Evolutionary conservation across 2,329 filamentous ascomycete genomes (phyloP).

Genomic region (Diaporthe destruens): DNA sequence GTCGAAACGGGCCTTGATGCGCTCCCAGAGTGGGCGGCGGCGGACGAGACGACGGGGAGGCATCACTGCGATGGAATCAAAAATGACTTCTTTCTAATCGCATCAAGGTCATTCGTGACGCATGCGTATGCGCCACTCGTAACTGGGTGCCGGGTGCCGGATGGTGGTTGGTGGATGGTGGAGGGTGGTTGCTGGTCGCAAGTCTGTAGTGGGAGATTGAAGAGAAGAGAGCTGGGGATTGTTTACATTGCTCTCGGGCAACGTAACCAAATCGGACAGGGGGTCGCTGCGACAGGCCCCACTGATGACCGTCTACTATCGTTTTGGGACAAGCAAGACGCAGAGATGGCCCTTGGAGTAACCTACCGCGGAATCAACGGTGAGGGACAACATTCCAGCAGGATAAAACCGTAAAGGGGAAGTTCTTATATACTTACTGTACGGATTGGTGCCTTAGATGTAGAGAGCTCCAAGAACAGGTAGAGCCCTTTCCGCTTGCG

Average conservation of each 20-base stretch:
- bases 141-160: neutral
- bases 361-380: neutral
- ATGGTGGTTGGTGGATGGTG: neutral
- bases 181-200: conserved; percentile 1
- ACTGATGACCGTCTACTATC: neutral
- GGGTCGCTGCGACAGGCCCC: neutral
- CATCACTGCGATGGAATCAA: conserved; percentile 52
- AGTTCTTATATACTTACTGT: neutral
- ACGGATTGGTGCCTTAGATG: too few species aligned
- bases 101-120: conserved; percentile 15
- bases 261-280: conserved; percentile 3
- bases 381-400: neutral
- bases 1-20: conserved; percentile 84
- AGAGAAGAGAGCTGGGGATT: conserved; percentile 3
- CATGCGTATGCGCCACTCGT: conserved; percentile 12
- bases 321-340: conserved; percentile 7
- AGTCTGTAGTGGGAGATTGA: neutral
- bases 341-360: conserved; percentile 6
- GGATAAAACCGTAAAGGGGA: neutral
- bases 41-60: conserved; percentile 80
- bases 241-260: conserved; percentile 36
- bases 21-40: conserved; percentile 81
- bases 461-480: conserved; percentile 1
- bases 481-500: conserved; percentile 3
- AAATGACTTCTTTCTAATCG: neutral